phyloP scores from a whole-genome alignment of 352 stramenopile species.

The Phytophthora pseudosyringae region DNA sequence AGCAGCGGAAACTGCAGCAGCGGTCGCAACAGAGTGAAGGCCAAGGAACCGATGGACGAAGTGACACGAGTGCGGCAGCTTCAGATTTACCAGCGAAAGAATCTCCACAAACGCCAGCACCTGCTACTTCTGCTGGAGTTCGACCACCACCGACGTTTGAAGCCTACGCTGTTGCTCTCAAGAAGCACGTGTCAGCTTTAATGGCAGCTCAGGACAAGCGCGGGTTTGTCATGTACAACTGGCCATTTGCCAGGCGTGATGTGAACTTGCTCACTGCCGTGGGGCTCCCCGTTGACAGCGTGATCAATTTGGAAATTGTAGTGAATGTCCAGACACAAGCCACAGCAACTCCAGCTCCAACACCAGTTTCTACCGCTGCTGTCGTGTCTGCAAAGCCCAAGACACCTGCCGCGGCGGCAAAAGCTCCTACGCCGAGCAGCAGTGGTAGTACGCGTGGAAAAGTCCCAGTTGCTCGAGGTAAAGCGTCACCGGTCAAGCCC shows the following conservation, averaged over 20 bases:
- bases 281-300: conserved; percentile 57
- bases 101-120: background rate
- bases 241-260: conserved; percentile 50
- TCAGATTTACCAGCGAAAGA: background rate
- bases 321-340: background rate
- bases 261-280: conserved; percentile 53
- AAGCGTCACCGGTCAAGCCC: conserved; percentile 18
- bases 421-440: background rate
- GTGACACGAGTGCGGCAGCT: conserved; percentile 5
- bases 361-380: background rate
- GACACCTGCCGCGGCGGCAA: conserved; percentile 2
- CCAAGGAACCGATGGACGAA: conserved; percentile 15
- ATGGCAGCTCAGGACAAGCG: conserved; percentile 31
- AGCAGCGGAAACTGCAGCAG: conserved; percentile 17
- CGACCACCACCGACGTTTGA: conserved; percentile 25
- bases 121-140: background rate
- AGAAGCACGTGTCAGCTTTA: conserved; percentile 16
- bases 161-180: conserved; percentile 15
- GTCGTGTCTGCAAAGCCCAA: conserved; percentile 4
- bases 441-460: conserved; percentile 20
- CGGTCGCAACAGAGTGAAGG: conserved; percentile 20
- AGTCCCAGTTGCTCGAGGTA: conserved; percentile 9
- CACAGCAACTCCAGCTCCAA: background rate
- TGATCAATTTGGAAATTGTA: conserved; percentile 57
- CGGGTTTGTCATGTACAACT: conserved; percentile 69